A percentile compares a stretch with the other conserved stretches of the same genome.
Evolutionary conservation across 129 eudicot genomes (phyloP).

Genomic region (Centrapalus pauciflorus): DNA sequence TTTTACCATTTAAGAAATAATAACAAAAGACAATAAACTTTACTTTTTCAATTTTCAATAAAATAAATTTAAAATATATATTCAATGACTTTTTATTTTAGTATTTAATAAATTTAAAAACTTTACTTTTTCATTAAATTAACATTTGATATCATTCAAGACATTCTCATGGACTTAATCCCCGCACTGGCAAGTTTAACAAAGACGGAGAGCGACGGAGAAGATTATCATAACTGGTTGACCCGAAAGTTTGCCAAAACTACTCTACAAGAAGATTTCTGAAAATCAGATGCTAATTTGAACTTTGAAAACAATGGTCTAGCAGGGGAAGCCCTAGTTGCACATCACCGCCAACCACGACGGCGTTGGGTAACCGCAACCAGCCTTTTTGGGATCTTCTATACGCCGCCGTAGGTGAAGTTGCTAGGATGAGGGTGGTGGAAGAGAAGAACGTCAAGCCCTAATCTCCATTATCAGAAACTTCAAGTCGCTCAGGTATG

Average conservation of each 20-base stretch:
- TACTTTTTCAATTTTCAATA: too few relatives aligned
- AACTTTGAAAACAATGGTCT: constrained; percentile 31
- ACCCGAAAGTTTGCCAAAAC: constrained; percentile 31
- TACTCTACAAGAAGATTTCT: constrained; percentile 28
- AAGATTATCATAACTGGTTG: constrained; percentile 44
- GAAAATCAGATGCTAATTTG: constrained; percentile 17
- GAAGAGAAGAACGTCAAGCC: constrained; percentile 37
- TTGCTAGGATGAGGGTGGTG: constrained; percentile 59
- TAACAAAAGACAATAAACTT: too few relatives aligned
- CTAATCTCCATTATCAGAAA: constrained; percentile 42
- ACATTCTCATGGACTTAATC: constrained; percentile 39
- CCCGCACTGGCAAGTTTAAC: neutral
- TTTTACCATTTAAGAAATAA: too few relatives aligned
- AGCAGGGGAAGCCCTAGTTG: constrained; percentile 67
- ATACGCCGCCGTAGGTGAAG: constrained; percentile 77
- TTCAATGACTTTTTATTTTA: too few relatives aligned
- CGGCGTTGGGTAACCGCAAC: constrained; percentile 11
- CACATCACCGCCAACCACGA: constrained; percentile 36
- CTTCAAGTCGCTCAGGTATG: constrained; percentile 56
- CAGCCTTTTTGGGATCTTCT: constrained; percentile 51
- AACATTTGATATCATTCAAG: too few relatives aligned
- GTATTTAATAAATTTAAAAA: too few relatives aligned
- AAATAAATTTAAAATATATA: too few relatives aligned
- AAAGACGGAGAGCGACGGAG: constrained; percentile 79
- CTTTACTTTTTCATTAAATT: too few relatives aligned